Conservation (phyloP, 202 grass and related monocot genomes). For the Bolboschoenoplectus hybrid region DNA sequence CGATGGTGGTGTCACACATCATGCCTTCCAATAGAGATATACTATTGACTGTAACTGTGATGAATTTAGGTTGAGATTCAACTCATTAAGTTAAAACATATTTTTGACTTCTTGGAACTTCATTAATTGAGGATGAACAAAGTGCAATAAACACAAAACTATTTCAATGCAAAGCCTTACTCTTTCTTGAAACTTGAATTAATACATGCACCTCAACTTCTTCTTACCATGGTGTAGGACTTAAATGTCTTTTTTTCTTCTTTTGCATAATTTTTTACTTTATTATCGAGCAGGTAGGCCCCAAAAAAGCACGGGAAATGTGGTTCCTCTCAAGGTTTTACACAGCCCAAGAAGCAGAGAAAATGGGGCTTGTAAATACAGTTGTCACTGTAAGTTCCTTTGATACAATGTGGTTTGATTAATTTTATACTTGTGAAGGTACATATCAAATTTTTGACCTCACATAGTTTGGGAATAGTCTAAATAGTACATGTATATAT, state of each 20-base stretch:
- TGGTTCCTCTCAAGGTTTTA: constrained; percentile 94
- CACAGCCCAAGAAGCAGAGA: constrained; percentile 73
- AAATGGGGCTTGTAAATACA: constrained; percentile 85
- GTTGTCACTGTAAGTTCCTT: constrained; percentile 74
- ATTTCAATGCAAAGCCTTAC: too few species aligned
- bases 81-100: neutral
- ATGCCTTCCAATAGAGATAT: neutral
- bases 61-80: neutral
- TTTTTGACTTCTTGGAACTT: neutral
- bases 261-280: constrained; percentile 19
- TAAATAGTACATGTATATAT: neutral
- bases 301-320: constrained; percentile 89
- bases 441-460: neutral
- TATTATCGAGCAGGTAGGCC: constrained; percentile 59
- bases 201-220: neutral
- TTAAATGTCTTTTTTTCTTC: neutral
- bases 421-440: neutral
- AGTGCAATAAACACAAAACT: too few species aligned
- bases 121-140: too few species aligned
- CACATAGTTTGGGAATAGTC: neutral
- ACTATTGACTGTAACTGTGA: neutral
- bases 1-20: neutral
- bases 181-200: neutral
- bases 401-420: constrained; percentile 11
- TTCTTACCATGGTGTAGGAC: neutral